Evolutionary conservation across 768 basidiomycete genomes (phyloP).

Genomic region (Xerocomus potaroensis): DNA sequence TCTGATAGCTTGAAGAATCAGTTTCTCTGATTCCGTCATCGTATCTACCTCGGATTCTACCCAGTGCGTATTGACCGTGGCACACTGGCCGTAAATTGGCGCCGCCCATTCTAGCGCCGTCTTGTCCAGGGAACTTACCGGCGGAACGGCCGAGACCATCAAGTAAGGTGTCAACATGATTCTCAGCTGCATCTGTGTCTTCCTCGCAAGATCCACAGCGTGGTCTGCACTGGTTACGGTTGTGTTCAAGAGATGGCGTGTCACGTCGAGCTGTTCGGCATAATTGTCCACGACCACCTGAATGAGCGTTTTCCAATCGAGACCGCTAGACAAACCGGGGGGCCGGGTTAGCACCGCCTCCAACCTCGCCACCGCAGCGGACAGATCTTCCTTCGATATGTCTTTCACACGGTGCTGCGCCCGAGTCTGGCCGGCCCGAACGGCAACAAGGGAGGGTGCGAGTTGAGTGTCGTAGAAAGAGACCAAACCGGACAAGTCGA

Average conservation of each 20-base stretch:
- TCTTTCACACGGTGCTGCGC: slow-evolving; percentile 29
- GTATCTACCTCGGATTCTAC: neutral
- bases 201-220: slow-evolving; percentile 5
- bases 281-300: slow-evolving; percentile 30
- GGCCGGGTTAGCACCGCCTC: slow-evolving; percentile 10
- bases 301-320: slow-evolving; percentile 33
- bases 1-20: slow-evolving; percentile 27
- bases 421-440: slow-evolving; percentile 23
- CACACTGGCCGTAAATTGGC: slow-evolving; percentile 30
- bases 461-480: slow-evolving; percentile 36
- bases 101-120: slow-evolving; percentile 23
- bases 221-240: neutral
- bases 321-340: slow-evolving; percentile 17
- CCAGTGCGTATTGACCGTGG: slow-evolving; percentile 22
- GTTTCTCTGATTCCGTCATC: slow-evolving; percentile 27
- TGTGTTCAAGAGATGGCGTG: slow-evolving; percentile 20
- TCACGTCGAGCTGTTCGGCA: slow-evolving; percentile 28
- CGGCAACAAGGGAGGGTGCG: slow-evolving; percentile 27
- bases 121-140: neutral
- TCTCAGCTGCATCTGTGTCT: slow-evolving; percentile 22
- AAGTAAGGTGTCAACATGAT: slow-evolving; percentile 30
- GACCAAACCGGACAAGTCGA: slow-evolving; percentile 32
- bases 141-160: slow-evolving; percentile 10
- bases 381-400: slow-evolving; percentile 24
- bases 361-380: slow-evolving; percentile 3